Percentiles rank a stretch among this genome's conserved stretches.
Conservation (phyloP, 257 asterid genomes). For the Solanum pinnatisectum region DNA sequence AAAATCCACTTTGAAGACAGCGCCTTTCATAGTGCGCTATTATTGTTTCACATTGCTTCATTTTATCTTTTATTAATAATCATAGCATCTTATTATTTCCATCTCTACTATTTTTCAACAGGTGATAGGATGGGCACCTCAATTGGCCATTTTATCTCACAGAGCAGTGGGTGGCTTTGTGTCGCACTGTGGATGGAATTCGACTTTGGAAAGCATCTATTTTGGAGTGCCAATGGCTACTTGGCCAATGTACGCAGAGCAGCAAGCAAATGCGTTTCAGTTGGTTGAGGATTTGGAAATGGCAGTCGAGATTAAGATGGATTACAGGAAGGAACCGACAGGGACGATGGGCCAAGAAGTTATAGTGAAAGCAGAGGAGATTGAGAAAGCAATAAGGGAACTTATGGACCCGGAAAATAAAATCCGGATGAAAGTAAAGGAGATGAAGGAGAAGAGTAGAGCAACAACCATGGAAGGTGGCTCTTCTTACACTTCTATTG, state of each 20-base stretch:
- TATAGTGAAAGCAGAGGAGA: neutral
- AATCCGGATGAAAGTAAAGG: neutral
- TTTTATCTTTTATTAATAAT: neutral
- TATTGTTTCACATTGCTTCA: neutral
- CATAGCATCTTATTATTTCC: neutral
- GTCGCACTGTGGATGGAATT: conserved; percentile 31
- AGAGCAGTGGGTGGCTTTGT: conserved; percentile 27
- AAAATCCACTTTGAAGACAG: neutral
- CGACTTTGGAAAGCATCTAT: conserved; percentile 15
- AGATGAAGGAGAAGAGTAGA: conserved; percentile 1
- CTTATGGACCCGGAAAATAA: conserved; percentile 1
- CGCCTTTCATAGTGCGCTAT: neutral
- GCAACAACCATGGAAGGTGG: conserved; percentile 2
- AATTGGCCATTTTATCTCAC: conserved; percentile 15
- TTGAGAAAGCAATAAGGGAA: neutral
- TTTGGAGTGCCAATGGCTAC: conserved; percentile 21
- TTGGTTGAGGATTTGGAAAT: conserved; percentile 4
- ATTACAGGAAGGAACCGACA: neutral
- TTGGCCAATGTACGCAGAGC: conserved; percentile 11
- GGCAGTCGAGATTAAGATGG: conserved; percentile 6
- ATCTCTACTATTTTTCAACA: neutral
- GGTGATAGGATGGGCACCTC: conserved; percentile 29
- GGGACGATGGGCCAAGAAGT: neutral
- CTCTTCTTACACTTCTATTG: neutral
- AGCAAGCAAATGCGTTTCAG: conserved; percentile 4